Base-by-base conservation (phyloP, 306 rosid species). In the Lotus japonicus region DNA sequence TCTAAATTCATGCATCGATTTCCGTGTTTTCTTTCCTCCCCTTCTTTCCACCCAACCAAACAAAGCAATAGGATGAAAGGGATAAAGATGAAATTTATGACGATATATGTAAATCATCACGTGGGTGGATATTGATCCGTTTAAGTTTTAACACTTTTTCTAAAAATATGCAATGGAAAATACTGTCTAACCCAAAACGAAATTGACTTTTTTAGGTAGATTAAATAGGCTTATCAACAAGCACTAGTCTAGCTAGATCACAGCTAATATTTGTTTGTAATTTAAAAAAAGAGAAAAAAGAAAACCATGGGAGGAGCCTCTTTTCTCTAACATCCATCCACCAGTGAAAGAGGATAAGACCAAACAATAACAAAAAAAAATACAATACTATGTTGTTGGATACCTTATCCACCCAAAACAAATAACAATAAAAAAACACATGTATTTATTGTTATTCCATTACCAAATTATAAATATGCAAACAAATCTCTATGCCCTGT, bases 311-410 rank as follows among this genome's bases (percentile, higher is more conserved):
- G 1, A 5, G 8, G 1, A 5, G 13, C 57, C 26, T 26, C 48
- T 10, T 7, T 45, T 17, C 36, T 31, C 21, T 46, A 63, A 16
- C 53, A 28, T 42, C 77, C 31, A 31, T 1, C 2, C 33, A 28
- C 33, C 0, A 28, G 70, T 75, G 83, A 70, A 83, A 69, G 75
- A 73, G 82, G 96, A 85, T 87, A 79, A 90, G 95, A 18, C 74
- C 74, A 36, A 38, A 10, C 21, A 33, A 14, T 14, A 64, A 16
- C n/a, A 21, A 0, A 11, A 0, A 19, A 18, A 14, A 58, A 53
- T 4, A 55, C 52, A 9, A 52, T 77, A 68, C 68, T 17, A 71
- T 60, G 45, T 58, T 67, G 50, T 46, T 52, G 69, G 74, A 79
- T 56, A 71, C 52, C 62, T 71, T 71, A 78, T 78, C 77, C 77